Conservation (phyloP, 2,329 filamentous ascomycete species). For the Fusarium fracticaudum region DNA sequence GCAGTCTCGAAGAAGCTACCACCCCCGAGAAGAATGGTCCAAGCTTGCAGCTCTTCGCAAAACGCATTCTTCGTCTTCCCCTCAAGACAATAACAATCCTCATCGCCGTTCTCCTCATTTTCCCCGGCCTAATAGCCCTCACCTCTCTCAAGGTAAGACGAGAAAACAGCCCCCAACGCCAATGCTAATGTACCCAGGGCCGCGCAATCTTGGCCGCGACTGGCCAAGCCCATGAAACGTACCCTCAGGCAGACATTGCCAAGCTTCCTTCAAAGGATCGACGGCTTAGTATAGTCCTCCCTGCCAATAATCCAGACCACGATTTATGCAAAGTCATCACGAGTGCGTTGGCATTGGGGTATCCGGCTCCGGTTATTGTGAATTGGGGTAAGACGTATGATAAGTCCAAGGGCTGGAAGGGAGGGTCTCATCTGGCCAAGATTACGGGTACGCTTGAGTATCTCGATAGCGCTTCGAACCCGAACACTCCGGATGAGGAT, state of each 20-base stretch:
- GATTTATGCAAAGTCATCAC: slow-evolving; percentile 43
- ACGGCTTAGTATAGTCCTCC: slow-evolving; percentile 29
- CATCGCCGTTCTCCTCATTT: neutral
- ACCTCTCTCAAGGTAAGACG: neutral
- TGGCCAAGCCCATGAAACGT: neutral
- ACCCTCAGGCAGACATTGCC: neutral
- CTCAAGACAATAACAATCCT: neutral
- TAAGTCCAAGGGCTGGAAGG: slow-evolving; percentile 12
- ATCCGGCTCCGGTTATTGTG: slow-evolving; percentile 41
- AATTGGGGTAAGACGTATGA: slow-evolving; percentile 40
- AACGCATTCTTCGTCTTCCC: neutral
- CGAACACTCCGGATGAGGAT: neutral
- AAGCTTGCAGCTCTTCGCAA: neutral
- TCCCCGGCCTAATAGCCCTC: neutral
- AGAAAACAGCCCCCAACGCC: neutral
- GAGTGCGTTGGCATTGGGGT: slow-evolving; percentile 38
- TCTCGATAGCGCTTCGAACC: slow-evolving; percentile 23
- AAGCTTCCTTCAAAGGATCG: slow-evolving; percentile 5
- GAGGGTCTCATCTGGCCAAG: slow-evolving; percentile 40
- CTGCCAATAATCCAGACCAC: slow-evolving; percentile 31
- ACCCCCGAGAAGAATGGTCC: neutral
- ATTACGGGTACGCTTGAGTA: slow-evolving; percentile 42
- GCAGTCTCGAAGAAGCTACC: neutral
- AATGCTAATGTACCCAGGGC: neutral
- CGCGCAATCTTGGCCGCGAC: neutral